A percentile compares a stretch with the other conserved stretches of the same genome.
Evolutionary conservation across 2,329 filamentous ascomycete genomes (phyloP).

Genomic region (Aspergillus versicolor): DNA sequence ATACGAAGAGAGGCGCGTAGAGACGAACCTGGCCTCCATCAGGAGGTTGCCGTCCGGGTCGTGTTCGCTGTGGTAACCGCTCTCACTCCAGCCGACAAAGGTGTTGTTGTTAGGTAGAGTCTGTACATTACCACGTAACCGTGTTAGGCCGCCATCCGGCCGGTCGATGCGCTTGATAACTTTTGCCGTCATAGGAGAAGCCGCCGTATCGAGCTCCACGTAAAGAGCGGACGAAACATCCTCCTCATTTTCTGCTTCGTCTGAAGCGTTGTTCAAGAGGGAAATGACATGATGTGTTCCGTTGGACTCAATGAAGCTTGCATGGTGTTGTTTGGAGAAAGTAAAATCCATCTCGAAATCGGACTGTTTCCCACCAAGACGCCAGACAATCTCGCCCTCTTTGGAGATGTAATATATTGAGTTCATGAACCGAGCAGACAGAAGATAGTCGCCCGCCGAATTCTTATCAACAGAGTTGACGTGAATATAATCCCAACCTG

Average conservation of each 20-base stretch:
- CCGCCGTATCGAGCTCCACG: conserved; percentile 30
- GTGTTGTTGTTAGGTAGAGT: conserved; percentile 37
- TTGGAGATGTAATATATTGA: conserved; percentile 40
- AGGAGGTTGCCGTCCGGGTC: conserved; percentile 33
- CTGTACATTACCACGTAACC: conserved; percentile 38
- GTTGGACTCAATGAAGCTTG: conserved; percentile 32
- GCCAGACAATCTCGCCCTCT: conserved; percentile 40
- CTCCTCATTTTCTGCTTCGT: conserved; percentile 30
- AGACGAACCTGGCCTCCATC: conserved; percentile 38
- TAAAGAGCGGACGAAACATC: conserved; percentile 30
- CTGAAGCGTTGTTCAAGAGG: conserved; percentile 36
- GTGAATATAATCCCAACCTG: conserved; percentile 39
- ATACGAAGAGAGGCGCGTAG: conserved; percentile 38
- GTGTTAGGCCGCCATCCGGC: conserved; percentile 35
- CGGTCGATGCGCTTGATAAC: conserved; percentile 31
- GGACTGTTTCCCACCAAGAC: conserved; percentile 35
- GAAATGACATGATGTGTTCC: conserved; percentile 31
- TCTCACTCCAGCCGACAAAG: conserved; percentile 39
- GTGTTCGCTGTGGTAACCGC: conserved; percentile 38
- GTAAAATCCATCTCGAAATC: conserved; percentile 34
- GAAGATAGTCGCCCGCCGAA: conserved; percentile 38
- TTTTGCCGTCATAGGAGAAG: conserved; percentile 29
- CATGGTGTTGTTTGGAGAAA: conserved; percentile 41
- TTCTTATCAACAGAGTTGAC: conserved; percentile 44
- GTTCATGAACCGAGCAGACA: conserved; percentile 40